These are phyloP conservation scores for Roridomyces roridus DNA, from an alignment of 768 basidiomycete genomes.

Conservation along the genomic window DNA sequence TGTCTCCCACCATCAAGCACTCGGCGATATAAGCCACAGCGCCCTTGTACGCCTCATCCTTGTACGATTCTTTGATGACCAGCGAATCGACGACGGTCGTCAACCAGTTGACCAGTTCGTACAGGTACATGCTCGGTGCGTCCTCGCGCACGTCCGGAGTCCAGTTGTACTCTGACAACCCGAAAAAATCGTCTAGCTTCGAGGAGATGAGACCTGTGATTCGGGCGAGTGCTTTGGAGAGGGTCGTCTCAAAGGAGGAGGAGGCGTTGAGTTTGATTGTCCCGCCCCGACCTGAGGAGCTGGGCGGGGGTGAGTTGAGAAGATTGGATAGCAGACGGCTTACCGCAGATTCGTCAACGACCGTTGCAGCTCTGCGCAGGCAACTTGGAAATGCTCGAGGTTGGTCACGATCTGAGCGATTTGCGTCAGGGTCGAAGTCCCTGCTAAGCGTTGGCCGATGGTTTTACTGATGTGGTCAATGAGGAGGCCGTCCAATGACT, in stretches of 20 bases:
- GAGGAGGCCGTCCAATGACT: constrained; percentile 90
- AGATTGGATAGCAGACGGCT: constrained; percentile 16
- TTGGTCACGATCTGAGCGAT: constrained; percentile 94
- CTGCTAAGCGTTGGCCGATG: constrained; percentile 74
- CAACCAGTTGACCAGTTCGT: constrained; percentile 95
- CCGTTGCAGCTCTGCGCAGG: constrained; percentile 84
- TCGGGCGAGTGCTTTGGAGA: constrained; percentile 72
- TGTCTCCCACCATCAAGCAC: constrained; percentile 85
- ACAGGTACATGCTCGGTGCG: constrained; percentile 91
- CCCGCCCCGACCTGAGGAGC: constrained; percentile 85
- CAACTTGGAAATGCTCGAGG: constrained; percentile 87
- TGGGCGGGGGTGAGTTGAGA: constrained; percentile 33
- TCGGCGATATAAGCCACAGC: constrained; percentile 90
- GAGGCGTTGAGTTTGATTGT: constrained; percentile 71
- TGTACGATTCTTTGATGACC: constrained; percentile 82
- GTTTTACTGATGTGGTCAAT: constrained; percentile 77
- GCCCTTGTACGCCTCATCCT: constrained; percentile 87
- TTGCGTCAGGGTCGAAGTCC: constrained; percentile 83
- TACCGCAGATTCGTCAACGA: constrained; percentile 85
- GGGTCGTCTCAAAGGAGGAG: constrained; percentile 70
- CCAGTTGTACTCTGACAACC: constrained; percentile 95
- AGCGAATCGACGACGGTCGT: constrained; percentile 94
- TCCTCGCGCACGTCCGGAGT: constrained; percentile 72
- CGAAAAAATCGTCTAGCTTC: constrained; percentile 96
- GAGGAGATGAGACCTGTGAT: constrained; percentile 85